A percentile compares a stretch with the other conserved stretches of the same genome.
These are phyloP conservation scores for Termitomyces sp. DNA, from an alignment of 768 basidiomycete genomes.

Conservation along the genomic window DNA sequence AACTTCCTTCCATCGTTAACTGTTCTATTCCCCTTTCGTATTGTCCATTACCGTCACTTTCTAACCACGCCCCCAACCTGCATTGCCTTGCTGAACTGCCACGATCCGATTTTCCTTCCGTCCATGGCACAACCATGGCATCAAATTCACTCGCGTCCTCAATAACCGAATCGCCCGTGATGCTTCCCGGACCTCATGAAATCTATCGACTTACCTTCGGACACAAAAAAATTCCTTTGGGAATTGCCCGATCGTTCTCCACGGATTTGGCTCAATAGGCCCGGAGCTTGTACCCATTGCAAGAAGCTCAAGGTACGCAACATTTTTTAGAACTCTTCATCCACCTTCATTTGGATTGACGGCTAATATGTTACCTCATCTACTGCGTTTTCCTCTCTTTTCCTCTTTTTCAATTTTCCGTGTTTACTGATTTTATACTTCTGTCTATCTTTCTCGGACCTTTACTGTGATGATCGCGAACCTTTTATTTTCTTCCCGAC, in stretches of 20 bases:
- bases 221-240: slow-evolving; percentile 4
- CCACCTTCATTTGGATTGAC: slow-evolving; percentile 11
- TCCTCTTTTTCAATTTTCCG: slow-evolving; percentile 6
- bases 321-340: slow-evolving; percentile 9
- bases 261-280: slow-evolving; percentile 33
- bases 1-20: not conserved
- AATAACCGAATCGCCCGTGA: not conserved
- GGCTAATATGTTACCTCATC: slow-evolving; percentile 9
- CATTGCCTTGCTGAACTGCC: slow-evolving; percentile 11
- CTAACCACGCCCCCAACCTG: slow-evolving; percentile 3
- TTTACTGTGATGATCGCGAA: slow-evolving; percentile 11
- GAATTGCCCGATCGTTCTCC: slow-evolving; percentile 1
- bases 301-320: slow-evolving; percentile 77
- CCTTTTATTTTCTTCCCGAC: slow-evolving; percentile 6
- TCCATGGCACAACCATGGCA: too few relatives aligned
- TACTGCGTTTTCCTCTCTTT: slow-evolving; percentile 4
- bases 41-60: not conserved
- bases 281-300: slow-evolving; percentile 82
- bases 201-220: slow-evolving; percentile 1
- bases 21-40: not conserved
- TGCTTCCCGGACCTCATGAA: not conserved
- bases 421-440: slow-evolving; percentile 9
- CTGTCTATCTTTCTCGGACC: slow-evolving; percentile 10
- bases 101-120: slow-evolving; percentile 9
- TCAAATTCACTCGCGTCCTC: not conserved